Evolutionary conservation across 306 rosid species (phyloP).

Genomic region (Malus fusca): DNA sequence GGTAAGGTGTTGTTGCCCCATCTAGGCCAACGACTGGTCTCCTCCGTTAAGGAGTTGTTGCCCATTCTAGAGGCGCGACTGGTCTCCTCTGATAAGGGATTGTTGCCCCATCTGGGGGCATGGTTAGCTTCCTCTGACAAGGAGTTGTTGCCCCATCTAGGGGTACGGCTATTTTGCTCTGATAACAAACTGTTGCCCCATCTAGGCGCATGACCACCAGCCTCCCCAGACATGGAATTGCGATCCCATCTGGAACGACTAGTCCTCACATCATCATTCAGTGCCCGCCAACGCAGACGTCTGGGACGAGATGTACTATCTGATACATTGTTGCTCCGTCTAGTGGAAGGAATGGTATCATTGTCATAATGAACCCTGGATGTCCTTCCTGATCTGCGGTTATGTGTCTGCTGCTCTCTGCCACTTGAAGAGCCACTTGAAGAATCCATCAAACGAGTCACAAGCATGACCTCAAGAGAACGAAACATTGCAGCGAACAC

Average conservation of each 20-base stretch:
- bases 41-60: slow-evolving; percentile 13
- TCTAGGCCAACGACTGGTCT: neutral
- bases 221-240: slow-evolving; percentile 5
- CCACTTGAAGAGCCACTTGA: slow-evolving; percentile 31
- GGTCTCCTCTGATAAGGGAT: neutral
- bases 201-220: slow-evolving; percentile 26
- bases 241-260: slow-evolving; percentile 33
- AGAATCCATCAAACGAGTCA: slow-evolving; percentile 19
- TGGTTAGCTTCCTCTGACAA: neutral
- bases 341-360: slow-evolving; percentile 25
- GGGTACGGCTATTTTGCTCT: neutral
- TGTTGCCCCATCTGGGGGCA: slow-evolving; percentile 11
- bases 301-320: slow-evolving; percentile 23
- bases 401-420: slow-evolving; percentile 22
- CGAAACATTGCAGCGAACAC: slow-evolving; percentile 24
- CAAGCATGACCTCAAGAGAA: slow-evolving; percentile 22
- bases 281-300: slow-evolving; percentile 24
- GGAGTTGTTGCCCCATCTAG: slow-evolving; percentile 15
- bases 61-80: neutral
- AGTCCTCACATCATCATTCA: slow-evolving; percentile 6
- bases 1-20: slow-evolving; percentile 8
- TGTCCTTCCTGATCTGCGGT: slow-evolving; percentile 27
- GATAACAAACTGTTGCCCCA: slow-evolving; percentile 28
- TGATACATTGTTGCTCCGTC: slow-evolving; percentile 37
- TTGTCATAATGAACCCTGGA: slow-evolving; percentile 25